Base-by-base conservation (phyloP, 176 grass and related monocot genomes). In the Triticum monococcum region DNA sequence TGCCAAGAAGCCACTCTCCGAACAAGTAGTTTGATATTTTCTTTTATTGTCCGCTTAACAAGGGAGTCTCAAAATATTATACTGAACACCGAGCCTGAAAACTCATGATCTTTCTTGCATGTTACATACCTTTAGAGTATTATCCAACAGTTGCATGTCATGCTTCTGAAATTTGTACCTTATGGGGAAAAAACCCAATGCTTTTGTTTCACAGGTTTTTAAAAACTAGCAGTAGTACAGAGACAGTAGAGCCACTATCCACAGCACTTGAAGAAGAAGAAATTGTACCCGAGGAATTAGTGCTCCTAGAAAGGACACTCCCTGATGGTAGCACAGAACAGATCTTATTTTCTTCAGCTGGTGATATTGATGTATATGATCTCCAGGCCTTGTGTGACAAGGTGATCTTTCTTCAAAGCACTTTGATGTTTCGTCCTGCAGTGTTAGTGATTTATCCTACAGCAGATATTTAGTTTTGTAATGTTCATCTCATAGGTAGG, bases 351-450 rank as follows among this genome's bases (percentile, higher is more conserved):
- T 98, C 96, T 75, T 95, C 90, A 40, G 85, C 91, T 72, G 91
- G 86, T 77, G 93, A 98, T 89, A 76, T 98, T 87, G 93, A 98
- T 82, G 20, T 95, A 64, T 93, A 91, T 94, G 96, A 91, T 86
- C 93, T 98, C 45, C 91, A 98, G 84, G 78, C 83, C 83, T 84
- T 98, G 26, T 98, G 93, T 38, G 93, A 98, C 79, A 98, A 98
- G 93, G 96, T 95, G 71, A 79, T 77, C 22, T 67, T 80, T 86
- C 26, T 78, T 37, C 78, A 59, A 83, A 32, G 10, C 37, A 45
- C 31, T 22, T 75, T 77, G 17, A 12, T 70, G 61, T 85, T 87
- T 92, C 13, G 13, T 48, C 5, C 28, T 68, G 33, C 66, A 48
- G 67, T 66, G 18, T 75, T 85, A 46, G 36, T 71, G 56, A 7